These are phyloP conservation scores for Russula vinacea DNA, from an alignment of 768 basidiomycete species.

Conservation along the genomic window DNA sequence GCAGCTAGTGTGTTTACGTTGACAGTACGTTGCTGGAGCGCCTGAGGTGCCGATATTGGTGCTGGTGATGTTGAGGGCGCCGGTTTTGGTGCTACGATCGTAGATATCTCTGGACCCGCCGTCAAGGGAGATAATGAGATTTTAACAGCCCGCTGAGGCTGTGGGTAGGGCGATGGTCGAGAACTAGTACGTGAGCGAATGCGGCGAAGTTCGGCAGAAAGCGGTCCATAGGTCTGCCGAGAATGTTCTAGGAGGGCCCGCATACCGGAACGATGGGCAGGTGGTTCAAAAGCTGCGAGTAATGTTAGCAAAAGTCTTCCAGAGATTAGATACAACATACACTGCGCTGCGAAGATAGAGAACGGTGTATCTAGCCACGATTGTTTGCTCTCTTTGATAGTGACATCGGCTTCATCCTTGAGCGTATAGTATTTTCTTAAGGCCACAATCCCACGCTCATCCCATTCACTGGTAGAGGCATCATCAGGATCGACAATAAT, in stretches of 20 bases:
- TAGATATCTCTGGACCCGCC: slow-evolving; percentile 33
- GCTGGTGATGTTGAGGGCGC: slow-evolving; percentile 38
- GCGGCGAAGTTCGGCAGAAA: slow-evolving; percentile 67
- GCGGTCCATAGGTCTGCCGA: slow-evolving; percentile 63
- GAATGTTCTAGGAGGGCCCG: slow-evolving; percentile 71
- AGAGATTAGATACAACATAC: slow-evolving; percentile 43
- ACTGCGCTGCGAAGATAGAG: slow-evolving; percentile 67
- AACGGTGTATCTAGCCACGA: slow-evolving; percentile 70
- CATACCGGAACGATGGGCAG: slow-evolving; percentile 61
- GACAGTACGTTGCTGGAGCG: slow-evolving; percentile 20
- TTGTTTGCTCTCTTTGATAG: slow-evolving; percentile 63
- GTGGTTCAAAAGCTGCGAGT: slow-evolving; percentile 60
- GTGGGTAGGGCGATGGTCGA: slow-evolving; percentile 70
- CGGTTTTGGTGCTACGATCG: slow-evolving; percentile 21
- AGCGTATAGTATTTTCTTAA: slow-evolving; percentile 68
- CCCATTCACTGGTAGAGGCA: slow-evolving; percentile 52
- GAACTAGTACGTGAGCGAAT: slow-evolving; percentile 68
- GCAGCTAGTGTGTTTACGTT: slow-evolving; percentile 15
- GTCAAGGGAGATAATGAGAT: slow-evolving; percentile 46
- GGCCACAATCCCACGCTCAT: slow-evolving; percentile 62
- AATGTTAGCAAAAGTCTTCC: slow-evolving; percentile 13
- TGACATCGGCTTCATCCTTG: slow-evolving; percentile 61
- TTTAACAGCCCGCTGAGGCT: slow-evolving; percentile 45
- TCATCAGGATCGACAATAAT: slow-evolving; percentile 57
- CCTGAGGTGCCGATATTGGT: slow-evolving; percentile 32